A percentile compares a stretch with the other conserved stretches of the same genome.
These are phyloP conservation scores for Candida sanyaensis DNA, from an alignment of 1,139 yeast species.

Conservation along the genomic window DNA sequence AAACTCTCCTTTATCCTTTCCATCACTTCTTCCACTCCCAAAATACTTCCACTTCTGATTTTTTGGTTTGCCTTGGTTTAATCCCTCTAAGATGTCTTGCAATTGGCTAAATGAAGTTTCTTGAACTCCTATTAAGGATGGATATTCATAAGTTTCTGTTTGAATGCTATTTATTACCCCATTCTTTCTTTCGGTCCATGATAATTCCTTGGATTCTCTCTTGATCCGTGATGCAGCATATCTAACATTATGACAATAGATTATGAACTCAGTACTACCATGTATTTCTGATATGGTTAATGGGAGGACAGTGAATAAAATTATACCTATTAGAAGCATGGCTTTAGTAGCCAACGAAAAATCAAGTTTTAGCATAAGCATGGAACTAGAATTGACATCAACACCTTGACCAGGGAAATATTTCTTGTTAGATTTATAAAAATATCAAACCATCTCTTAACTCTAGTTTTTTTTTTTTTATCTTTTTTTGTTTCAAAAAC, in stretches of 20 bases:
- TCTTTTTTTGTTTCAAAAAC: too few species aligned
- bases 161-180: constrained; percentile 28
- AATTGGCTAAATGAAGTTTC: constrained; percentile 31
- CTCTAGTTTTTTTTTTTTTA: too few species aligned
- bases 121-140: constrained; percentile 35
- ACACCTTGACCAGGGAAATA: neutral
- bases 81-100: constrained; percentile 26
- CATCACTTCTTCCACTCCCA: constrained; percentile 51
- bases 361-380: neutral
- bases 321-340: neutral
- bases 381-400: neutral
- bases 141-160: constrained; percentile 22
- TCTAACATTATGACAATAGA: constrained; percentile 39
- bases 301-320: neutral
- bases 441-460: too few species aligned
- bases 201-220: constrained; percentile 28
- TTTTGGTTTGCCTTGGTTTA: constrained; percentile 17
- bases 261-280: constrained; percentile 21
- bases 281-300: neutral
- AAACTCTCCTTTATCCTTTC: constrained; percentile 41
- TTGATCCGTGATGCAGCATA: constrained; percentile 27
- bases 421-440: too few species aligned
- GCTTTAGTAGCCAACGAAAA: neutral
- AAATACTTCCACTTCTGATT: constrained; percentile 33
- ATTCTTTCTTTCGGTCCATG: constrained; percentile 29